phyloP scores from a whole-genome alignment of 2,329 filamentous ascomycete genomes.

The Beauveria pseudobassiana region DNA sequence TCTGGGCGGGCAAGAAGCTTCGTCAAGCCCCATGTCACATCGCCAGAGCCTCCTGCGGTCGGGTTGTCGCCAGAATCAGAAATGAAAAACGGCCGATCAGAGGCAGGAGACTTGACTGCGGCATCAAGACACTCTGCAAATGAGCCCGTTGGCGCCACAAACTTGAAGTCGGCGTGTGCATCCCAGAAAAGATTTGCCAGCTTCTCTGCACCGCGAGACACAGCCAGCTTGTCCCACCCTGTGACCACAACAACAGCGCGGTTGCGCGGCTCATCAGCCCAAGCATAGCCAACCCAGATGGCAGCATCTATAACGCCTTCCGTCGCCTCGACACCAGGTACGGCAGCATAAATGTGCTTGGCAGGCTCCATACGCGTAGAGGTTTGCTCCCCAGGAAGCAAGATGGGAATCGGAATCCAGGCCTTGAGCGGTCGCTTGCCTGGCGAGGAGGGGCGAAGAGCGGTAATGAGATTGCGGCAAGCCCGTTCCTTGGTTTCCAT shows the following conservation, averaged over 20 bases:
- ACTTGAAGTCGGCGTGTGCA: constrained; percentile 37
- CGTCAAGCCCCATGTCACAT: constrained; percentile 44
- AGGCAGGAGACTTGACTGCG: constrained; percentile 28
- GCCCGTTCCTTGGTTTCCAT: constrained; percentile 43
- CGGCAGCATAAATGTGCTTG: constrained; percentile 39
- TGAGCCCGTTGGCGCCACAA: constrained; percentile 43
- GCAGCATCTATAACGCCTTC: constrained; percentile 41
- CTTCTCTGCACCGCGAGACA: constrained; percentile 33
- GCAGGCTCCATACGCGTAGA: constrained; percentile 46
- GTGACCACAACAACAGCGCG: constrained; percentile 42
- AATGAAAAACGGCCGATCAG: constrained; percentile 41
- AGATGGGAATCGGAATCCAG: constrained; percentile 43
- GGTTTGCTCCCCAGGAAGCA: constrained; percentile 47
- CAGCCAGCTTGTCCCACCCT: constrained; percentile 36
- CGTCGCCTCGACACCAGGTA: constrained; percentile 34
- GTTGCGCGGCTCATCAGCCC: constrained; percentile 48
- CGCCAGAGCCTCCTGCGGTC: constrained; percentile 46
- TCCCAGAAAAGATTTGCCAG: constrained; percentile 42
- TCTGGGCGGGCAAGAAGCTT: constrained; percentile 37
- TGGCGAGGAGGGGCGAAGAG: constrained; percentile 23
- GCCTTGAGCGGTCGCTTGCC: constrained; percentile 39
- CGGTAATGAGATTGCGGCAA: constrained; percentile 38
- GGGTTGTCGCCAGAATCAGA: constrained; percentile 50
- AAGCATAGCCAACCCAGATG: constrained; percentile 49
- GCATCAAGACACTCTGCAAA: constrained; percentile 39